Evolutionary conservation across 2,329 filamentous ascomycete genomes (phyloP), one percentile per base, ranked within the genome.

Genomic region (Ambrosiella cleistominuta): DNA sequence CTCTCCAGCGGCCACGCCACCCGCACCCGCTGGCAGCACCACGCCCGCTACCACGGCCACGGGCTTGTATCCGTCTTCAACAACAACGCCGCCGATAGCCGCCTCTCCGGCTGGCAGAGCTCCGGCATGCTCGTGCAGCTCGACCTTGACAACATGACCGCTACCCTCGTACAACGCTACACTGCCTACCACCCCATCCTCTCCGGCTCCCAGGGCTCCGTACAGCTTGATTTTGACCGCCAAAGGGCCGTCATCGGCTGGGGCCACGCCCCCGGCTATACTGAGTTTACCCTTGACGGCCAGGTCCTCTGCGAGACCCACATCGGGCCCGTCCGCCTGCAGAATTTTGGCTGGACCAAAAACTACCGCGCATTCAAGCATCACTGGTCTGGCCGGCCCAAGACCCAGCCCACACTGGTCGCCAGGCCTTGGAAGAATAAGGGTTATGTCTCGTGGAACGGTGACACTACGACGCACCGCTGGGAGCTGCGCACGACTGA

Each of bases 211-310:
- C 72, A 74, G 60, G 71, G 71, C 6, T 72, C 68, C n/a, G 73
- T 76, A 38, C 79, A 83, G 62, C 63, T 78, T 9, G 47, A 57
- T 5, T 70, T 82, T 0, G 71, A 75, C 0, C 74, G 74, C 56
- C 75, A 75, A 39, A 75, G 79, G 59, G 72, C 73, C 6, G 67
- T 82, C 47, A 73, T 82, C 39, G 76, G 77, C 61, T 82, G 78
- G 78, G 78, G 79, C 3, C 72, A 71, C 0, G 70, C 72, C 15
- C 74, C 74, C 0, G 72, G 72, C 2, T 63, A 74, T 19, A 77
- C 73, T 6, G 74, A 75, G 62, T 72, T 75, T 63, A 69, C 69
- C 0, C 63, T 68, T 1, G 70, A 74, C n/a, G 78, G 78, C 7
- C 66, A 70, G 7, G 65, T 74, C 2, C 68, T 81, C 15, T 79